Base-by-base conservation (phyloP, 2,329 filamentous ascomycete genomes). In the Venturia carpophila region DNA sequence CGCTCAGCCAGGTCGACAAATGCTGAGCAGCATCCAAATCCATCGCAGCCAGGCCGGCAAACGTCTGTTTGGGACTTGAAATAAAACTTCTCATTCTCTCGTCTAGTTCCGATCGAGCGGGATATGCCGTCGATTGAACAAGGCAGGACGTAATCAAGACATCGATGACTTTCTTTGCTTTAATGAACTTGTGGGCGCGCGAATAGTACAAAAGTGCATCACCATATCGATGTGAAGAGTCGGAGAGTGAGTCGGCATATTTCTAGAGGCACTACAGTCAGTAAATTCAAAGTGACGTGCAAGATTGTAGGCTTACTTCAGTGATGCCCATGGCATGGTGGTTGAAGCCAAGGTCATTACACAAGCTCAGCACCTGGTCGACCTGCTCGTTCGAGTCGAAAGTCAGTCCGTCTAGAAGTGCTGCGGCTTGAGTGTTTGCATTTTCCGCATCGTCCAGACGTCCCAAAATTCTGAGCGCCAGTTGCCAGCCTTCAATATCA, bases 181-280 rank as follows among this genome's bases (percentile, higher is more conserved):
- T 95, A 68, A 83, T 81, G 1, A 85, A 79, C 34, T 87, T 85
- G 72, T 95, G 92, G 3, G 92, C 90, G 15, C 95, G 85, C 30
- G 93, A 89, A 74, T 94, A 97, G 79, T 95, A 97, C 78, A 94
- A 87, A 24, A 97, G 82, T 0, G 91, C 90, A 68, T 93, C 86
- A 64, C 93, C 93, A 70, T 93, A 97, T 64, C 88, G 84, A 70
- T 90, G 85, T 0, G 89, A 88, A 52, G 85, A 84, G 67, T 86
- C 82, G 13, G 87, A 85, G 47, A 96, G 82, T 60, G 87, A 82
- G 69, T 96, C 88, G 66, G 92, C 93, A 73, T 91, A 97, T 64
- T 52, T 56, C 61, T 64, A 27, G 24, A 30, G 41, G 41, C 45
- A 43, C 27, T 1, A 24, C 21, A 13, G 49, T 43, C 34, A 41